A percentile compares a stretch with the other conserved stretches of the same genome.
phyloP scores from a whole-genome alignment of 1,284 basidiomycete species.

The Moniliophthora roreri region DNA sequence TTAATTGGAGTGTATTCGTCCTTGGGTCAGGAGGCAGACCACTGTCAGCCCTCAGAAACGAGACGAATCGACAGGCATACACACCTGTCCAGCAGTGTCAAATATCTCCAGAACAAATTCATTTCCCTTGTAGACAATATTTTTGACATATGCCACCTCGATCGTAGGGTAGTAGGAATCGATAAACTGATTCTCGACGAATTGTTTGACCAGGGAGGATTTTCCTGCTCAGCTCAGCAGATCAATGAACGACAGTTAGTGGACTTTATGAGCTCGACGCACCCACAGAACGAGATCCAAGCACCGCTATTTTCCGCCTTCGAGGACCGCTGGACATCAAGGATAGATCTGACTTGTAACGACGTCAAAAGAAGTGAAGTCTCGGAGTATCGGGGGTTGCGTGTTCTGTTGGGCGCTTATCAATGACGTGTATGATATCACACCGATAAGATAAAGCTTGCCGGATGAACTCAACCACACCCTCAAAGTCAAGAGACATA shows the following conservation, averaged over 20 bases:
- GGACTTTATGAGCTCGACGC: constrained; percentile 27
- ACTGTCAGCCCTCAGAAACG: background rate
- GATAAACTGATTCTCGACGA: constrained; percentile 68
- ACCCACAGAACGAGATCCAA: constrained; percentile 83
- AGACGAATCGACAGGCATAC: background rate
- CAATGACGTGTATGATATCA: no score
- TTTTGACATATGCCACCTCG: constrained; percentile 88
- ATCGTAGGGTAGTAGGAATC: constrained; percentile 95
- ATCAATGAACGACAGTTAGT: background rate
- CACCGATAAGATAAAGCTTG: no score
- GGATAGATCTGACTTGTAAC: no score
- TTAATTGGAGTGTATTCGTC: constrained; percentile 87
- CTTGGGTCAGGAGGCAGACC: no score
- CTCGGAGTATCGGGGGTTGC: no score
- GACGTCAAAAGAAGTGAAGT: no score
- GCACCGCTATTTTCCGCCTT: constrained; percentile 70
- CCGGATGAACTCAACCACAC: no score
- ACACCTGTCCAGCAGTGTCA: constrained; percentile 80
- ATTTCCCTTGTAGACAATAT: constrained; percentile 81
- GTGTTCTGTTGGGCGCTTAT: no score
- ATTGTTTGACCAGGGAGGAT: constrained; percentile 76
- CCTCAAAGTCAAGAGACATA: no score
- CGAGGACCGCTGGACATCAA: constrained; percentile 9
- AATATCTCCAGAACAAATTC: constrained; percentile 90
- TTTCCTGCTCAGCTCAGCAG: constrained; percentile 50